A percentile compares a stretch with the other conserved stretches of the same genome.
Conservation (phyloP, 441 rosid species). For the Croton setiger region DNA sequence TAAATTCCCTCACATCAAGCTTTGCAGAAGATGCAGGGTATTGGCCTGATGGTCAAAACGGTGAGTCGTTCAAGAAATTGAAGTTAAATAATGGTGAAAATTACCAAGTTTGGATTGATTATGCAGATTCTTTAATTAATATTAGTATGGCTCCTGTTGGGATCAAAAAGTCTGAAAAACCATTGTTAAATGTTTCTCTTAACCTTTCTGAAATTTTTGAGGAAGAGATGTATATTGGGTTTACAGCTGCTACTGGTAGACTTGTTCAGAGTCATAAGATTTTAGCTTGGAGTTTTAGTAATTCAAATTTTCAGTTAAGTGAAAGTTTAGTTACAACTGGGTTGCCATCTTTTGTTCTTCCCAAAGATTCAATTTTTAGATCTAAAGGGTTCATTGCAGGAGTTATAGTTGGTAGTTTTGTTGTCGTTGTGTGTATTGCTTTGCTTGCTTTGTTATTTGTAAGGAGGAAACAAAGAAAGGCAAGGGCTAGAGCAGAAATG, state of each 20-base stretch:
- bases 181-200: slow-evolving; percentile 39
- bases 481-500: slow-evolving; percentile 50
- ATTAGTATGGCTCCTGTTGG: slow-evolving; percentile 53
- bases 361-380: slow-evolving; percentile 34
- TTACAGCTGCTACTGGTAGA: slow-evolving; percentile 62
- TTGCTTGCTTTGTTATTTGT: slow-evolving; percentile 34
- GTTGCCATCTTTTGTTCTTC: slow-evolving; percentile 67
- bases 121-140: slow-evolving; percentile 38
- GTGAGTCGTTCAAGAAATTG: slow-evolving; percentile 32
- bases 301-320: slow-evolving; percentile 45
- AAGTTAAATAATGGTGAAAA: slow-evolving; percentile 58
- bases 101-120: slow-evolving; percentile 75
- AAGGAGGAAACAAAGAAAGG: slow-evolving; percentile 41
- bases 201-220: slow-evolving; percentile 51
- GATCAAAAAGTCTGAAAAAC: slow-evolving; percentile 33
- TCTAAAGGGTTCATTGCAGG: slow-evolving; percentile 62
- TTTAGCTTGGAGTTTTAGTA: slow-evolving; percentile 69
- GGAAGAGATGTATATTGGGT: slow-evolving; percentile 71
- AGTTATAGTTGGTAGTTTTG: slow-evolving; percentile 30
- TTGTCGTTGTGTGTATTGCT: slow-evolving; percentile 31
- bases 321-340: slow-evolving; percentile 48
- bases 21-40: slow-evolving; percentile 41
- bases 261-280: slow-evolving; percentile 56
- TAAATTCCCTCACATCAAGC: slow-evolving; percentile 52
- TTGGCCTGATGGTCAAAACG: slow-evolving; percentile 30